Evolutionary conservation across 1,284 basidiomycete genomes (phyloP).

Genomic region (Apiotrichum gracile): DNA sequence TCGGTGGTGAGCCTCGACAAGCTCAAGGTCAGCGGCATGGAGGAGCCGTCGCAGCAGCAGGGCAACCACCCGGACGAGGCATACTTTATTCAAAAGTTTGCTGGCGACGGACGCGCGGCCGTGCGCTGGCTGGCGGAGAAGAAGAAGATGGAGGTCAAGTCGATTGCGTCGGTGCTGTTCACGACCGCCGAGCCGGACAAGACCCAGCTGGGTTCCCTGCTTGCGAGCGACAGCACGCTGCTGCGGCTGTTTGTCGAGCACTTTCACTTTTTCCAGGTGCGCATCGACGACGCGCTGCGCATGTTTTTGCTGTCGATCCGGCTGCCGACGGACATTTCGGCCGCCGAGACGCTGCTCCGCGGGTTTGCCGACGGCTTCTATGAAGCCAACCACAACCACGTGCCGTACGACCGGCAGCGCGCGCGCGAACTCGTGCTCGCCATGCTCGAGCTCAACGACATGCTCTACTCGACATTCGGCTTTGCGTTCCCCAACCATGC

Average conservation of each 20-base stretch:
- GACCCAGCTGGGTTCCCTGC: slow-evolving; percentile 72
- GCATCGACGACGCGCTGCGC: slow-evolving; percentile 82
- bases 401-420: slow-evolving; percentile 71
- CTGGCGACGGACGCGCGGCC: slow-evolving; percentile 64
- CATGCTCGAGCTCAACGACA: slow-evolving; percentile 60
- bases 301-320: slow-evolving; percentile 78
- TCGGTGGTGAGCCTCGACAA: slow-evolving; percentile 73
- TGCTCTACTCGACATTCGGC: slow-evolving; percentile 47
- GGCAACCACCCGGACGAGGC: slow-evolving; percentile 58
- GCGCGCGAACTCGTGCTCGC: slow-evolving; percentile 73
- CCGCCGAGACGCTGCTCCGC: slow-evolving; percentile 57
- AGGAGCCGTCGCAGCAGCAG: slow-evolving; percentile 30
- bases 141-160: slow-evolving; percentile 56
- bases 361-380: slow-evolving; percentile 85
- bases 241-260: slow-evolving; percentile 77
- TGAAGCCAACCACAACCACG: slow-evolving; percentile 70
- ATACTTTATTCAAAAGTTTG: slow-evolving; percentile 67
- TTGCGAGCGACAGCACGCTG: slow-evolving; percentile 66
- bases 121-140: slow-evolving; percentile 58
- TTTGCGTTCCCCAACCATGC: slow-evolving; percentile 57
- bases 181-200: slow-evolving; percentile 78
- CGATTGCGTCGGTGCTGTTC: slow-evolving; percentile 76
- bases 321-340: slow-evolving; percentile 54
- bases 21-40: slow-evolving; percentile 31
- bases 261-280: slow-evolving; percentile 74